Evolutionary conservation across 257 asterid genomes (phyloP), one percentile per base, ranked within the genome.

Genomic region (Forsythia suspensa): DNA sequence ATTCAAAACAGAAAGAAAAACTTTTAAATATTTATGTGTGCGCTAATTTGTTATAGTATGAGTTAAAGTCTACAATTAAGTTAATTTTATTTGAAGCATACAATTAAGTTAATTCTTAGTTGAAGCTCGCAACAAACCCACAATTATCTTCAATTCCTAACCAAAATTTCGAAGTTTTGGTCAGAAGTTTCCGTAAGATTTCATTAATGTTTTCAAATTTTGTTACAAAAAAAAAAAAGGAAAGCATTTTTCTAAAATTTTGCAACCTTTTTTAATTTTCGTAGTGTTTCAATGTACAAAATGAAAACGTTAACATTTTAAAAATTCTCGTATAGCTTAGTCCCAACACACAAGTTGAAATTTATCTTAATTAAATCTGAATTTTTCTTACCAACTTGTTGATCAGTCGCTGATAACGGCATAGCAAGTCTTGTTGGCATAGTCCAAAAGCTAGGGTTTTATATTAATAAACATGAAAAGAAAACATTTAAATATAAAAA

Each of bases 351-450:
- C 4, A 73, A 44, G 77, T 68, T 80, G 79, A 77, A 46, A 72
- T 75, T 67, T 71, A 3, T 44, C 38, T 18, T 16, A n/a, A 12
- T 12, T 11, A 59, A 63, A 29, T 1, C 34, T 29, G 34, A 29
- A 29, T 29, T 72, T 43, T 81, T 67, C 37, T 43, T 67, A 71
- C 34, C 79, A 77, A 77, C 68, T 10, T 67, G 38, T 70, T 37
- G 76, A 77, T 3, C 6, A 63, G 79, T 85, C 85, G 82, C 43
- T 77, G 72, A 82, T 80, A 75, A 75, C 85, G 81, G 87, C 87
- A 84, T 36, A 70, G 37, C 29, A 55, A 70, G 71, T 41, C 73
- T 74, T 57, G 70, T 8, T 29, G 48, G 59, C 79, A 61, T 71
- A 55, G 37, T 74, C 73, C 39, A 63, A 63, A 63, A 74, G 80